Conservation (phyloP, 345 rosid species). For the Hirschfeldia incana region DNA sequence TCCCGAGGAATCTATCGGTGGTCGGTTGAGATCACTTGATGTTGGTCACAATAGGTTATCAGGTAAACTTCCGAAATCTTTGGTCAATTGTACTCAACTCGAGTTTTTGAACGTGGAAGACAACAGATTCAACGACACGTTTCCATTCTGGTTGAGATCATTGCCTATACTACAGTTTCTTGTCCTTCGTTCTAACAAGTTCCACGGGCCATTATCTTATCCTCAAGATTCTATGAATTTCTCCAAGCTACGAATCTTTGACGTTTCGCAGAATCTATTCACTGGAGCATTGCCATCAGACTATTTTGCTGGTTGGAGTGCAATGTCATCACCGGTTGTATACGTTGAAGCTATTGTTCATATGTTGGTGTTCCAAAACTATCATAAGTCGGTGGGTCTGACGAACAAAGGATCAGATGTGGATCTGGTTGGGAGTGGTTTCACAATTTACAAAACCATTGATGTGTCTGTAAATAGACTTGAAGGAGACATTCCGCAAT, state of each 20-base stretch:
- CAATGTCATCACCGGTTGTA: neutral
- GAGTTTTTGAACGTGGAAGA: neutral
- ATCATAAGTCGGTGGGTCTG: neutral
- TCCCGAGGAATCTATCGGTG: neutral
- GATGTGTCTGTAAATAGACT: neutral
- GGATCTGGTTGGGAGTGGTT: neutral
- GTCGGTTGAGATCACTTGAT: neutral
- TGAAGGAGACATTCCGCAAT: neutral
- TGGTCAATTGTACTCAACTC: neutral
- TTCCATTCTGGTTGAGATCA: neutral
- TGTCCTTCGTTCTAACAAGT: neutral
- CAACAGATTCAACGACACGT: neutral
- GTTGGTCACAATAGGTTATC: neutral
- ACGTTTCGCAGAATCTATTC: neutral
- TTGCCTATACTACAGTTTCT: neutral
- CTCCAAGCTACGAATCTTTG: neutral
- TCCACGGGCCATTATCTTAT: neutral
- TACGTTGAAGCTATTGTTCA: neutral
- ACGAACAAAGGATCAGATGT: neutral
- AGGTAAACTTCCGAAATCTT: neutral
- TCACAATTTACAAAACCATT: neutral
- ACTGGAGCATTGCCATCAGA: neutral
- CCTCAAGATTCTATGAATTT: neutral
- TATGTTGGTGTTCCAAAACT: too few relatives aligned
- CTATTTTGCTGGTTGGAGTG: neutral